Conservation (phyloP, 2,329 filamentous ascomycete species). For the Aspergillus terreus region DNA sequence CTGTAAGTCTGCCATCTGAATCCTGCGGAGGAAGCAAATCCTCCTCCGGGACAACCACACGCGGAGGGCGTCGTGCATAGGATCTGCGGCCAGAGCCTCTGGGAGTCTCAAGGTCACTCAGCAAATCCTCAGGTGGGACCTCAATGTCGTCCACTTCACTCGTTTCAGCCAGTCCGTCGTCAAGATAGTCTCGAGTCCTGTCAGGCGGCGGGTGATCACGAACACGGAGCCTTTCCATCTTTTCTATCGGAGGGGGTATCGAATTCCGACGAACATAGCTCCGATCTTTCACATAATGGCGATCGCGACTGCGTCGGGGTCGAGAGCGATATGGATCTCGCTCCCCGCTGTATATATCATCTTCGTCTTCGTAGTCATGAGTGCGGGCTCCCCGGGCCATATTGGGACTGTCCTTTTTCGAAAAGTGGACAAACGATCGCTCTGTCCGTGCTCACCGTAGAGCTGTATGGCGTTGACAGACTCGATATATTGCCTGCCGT, state of each 20-base stretch:
- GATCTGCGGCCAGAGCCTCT: neutral
- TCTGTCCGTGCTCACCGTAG: too few species aligned
- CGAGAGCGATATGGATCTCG: conserved; percentile 22
- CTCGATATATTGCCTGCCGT: too few species aligned
- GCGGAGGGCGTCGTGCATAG: neutral
- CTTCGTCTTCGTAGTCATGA: conserved; percentile 26
- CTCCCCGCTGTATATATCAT: conserved; percentile 21
- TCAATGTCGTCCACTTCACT: conserved; percentile 27
- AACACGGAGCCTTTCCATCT: conserved; percentile 37
- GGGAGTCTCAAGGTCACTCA: conserved; percentile 1
- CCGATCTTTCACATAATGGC: conserved; percentile 25
- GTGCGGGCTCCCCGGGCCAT: conserved; percentile 31
- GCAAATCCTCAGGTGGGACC: conserved; percentile 7
- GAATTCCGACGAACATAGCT: conserved; percentile 23
- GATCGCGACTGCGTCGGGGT: conserved; percentile 23
- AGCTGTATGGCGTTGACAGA: too few species aligned
- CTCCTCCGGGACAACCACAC: conserved; percentile 6
- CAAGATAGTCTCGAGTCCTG: neutral
- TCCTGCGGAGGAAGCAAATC: conserved; percentile 9
- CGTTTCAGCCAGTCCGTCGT: neutral
- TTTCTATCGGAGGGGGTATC: conserved; percentile 42
- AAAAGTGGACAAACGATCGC: neutral
- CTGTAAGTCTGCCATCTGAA: conserved; percentile 1
- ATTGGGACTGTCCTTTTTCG: neutral
- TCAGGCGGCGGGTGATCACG: conserved; percentile 27